Evolutionary conservation across 2,329 filamentous ascomycete species (phyloP).

Genomic region (Escovopsis sp.): DNA sequence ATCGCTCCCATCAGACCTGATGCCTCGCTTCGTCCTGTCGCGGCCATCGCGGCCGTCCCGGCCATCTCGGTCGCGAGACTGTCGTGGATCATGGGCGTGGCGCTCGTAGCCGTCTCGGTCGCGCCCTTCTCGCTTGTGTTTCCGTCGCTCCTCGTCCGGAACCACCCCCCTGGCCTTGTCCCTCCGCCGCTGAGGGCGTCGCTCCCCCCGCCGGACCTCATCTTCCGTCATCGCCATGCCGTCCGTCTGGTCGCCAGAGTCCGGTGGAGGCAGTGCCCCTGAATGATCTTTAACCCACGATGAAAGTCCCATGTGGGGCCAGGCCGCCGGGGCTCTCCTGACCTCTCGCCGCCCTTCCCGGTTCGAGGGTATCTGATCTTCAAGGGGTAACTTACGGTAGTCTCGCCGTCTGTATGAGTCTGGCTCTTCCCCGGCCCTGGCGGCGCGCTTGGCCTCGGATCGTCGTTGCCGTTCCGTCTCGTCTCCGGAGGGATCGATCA

Average conservation of each 20-base stretch:
- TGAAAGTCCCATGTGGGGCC: constrained; percentile 50
- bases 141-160: constrained; percentile 27
- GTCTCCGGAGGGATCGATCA: constrained; percentile 27
- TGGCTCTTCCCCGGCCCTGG: constrained; percentile 26
- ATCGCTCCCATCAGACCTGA: constrained; percentile 28
- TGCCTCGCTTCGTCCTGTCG: constrained; percentile 16
- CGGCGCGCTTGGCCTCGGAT: constrained; percentile 35
- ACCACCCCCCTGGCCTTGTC: constrained; percentile 27
- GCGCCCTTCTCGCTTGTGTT: constrained; percentile 18
- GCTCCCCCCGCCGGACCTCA: constrained; percentile 35
- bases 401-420: constrained; percentile 17
- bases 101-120: constrained; percentile 8
- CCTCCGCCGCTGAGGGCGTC: constrained; percentile 29
- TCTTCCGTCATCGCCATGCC: constrained; percentile 25
- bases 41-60: constrained; percentile 27
- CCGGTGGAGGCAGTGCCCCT: constrained; percentile 44
- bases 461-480: constrained; percentile 41
- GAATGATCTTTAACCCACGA: constrained; percentile 54
- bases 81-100: constrained; percentile 14
- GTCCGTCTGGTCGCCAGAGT: constrained; percentile 21
- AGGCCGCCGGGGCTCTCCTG: constrained; percentile 23
- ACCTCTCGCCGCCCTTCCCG: constrained; percentile 22
- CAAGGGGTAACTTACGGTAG: constrained; percentile 28
- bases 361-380: constrained; percentile 30
- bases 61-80: constrained; percentile 18